These are phyloP conservation scores for Stromatinia cepivora DNA, from an alignment of 2,329 filamentous ascomycete species.

Conservation along the genomic window DNA sequence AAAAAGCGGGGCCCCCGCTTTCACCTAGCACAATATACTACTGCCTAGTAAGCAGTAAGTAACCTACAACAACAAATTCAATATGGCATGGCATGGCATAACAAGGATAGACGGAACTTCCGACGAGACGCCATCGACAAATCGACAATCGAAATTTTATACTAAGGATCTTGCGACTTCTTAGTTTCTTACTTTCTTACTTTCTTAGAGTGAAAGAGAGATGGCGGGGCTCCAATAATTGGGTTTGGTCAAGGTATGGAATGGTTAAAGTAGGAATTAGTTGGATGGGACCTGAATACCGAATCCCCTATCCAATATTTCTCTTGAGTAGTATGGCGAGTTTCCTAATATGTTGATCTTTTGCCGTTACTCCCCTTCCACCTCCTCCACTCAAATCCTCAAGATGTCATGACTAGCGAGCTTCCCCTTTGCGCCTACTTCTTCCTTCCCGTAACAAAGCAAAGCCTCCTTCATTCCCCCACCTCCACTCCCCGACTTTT, in stretches of 20 bases:
- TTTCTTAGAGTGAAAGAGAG: background rate
- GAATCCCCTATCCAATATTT: background rate
- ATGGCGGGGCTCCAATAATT: background rate
- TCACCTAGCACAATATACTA: background rate
- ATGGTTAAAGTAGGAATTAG: background rate
- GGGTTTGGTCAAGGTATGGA: too few relatives aligned
- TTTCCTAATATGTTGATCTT: slow-evolving; percentile 8
- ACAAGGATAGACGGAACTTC: slow-evolving; percentile 7
- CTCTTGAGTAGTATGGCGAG: background rate
- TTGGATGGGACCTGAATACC: background rate
- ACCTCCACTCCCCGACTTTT: slow-evolving; percentile 3
- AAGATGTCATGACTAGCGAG: background rate
- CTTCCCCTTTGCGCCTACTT: slow-evolving; percentile 4
- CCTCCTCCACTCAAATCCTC: background rate
- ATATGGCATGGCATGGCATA: background rate
- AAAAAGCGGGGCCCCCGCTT: slow-evolving; percentile 13
- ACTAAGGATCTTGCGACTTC: background rate
- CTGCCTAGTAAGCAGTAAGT: too few relatives aligned
- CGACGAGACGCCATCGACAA: slow-evolving; percentile 6
- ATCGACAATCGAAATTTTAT: slow-evolving; percentile 14
- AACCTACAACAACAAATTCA: too few relatives aligned
- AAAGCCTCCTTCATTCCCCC: slow-evolving; percentile 15
- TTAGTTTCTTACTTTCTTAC: too few relatives aligned
- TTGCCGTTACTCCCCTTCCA: background rate
- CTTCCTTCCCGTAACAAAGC: background rate